These are phyloP conservation scores for Cicer judaicum DNA, from an alignment of 306 rosid species.

Conservation along the genomic window DNA sequence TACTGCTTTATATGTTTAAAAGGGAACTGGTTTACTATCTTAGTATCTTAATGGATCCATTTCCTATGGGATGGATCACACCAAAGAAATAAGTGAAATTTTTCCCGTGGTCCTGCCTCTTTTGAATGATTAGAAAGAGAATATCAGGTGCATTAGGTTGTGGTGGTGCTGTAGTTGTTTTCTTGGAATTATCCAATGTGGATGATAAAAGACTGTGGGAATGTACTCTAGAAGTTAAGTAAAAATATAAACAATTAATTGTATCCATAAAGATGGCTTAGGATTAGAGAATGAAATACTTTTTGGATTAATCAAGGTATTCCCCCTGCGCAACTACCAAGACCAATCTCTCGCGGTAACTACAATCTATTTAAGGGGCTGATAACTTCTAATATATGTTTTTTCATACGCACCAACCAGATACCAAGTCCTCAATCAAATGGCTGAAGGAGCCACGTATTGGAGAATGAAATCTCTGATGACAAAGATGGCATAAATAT, in stretches of 20 bases:
- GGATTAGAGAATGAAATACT: background rate
- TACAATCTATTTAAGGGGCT: no score
- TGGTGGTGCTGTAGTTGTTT: slow-evolving; percentile 21
- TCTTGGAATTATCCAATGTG: slow-evolving; percentile 1
- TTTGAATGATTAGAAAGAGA: slow-evolving; percentile 6
- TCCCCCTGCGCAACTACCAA: no score
- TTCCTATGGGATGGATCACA: slow-evolving; percentile 4
- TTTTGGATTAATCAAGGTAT: no score
- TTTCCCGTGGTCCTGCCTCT: background rate
- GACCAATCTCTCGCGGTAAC: no score
- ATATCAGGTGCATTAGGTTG: slow-evolving; percentile 7
- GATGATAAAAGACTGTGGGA: slow-evolving; percentile 5
- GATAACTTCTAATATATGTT: no score
- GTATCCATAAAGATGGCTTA: background rate
- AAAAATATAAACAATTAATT: background rate
- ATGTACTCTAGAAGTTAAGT: background rate
- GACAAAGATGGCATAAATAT: background rate
- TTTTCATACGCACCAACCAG: no score
- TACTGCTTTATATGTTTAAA: background rate
- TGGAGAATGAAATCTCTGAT: background rate
- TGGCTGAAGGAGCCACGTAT: no score
- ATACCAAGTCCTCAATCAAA: no score
- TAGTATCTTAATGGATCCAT: background rate
- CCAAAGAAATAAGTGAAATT: slow-evolving; percentile 9
- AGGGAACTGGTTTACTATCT: background rate